These are phyloP conservation scores for Celoporthe dispersa DNA, from an alignment of 2,329 filamentous ascomycete genomes.

Conservation along the genomic window DNA sequence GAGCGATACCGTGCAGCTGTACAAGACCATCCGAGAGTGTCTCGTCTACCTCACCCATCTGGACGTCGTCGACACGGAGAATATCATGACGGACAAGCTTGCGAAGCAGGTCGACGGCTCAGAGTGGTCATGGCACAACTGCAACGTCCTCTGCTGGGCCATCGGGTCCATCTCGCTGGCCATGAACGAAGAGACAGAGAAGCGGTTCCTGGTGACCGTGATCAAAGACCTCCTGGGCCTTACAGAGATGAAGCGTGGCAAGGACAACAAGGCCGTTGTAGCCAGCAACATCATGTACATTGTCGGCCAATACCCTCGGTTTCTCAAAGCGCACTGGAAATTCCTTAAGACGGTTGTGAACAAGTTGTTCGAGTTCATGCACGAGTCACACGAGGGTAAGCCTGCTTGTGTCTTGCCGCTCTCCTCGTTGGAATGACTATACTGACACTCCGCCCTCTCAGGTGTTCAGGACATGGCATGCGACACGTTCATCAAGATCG, in stretches of 20 bases:
- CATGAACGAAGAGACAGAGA: slow-evolving; percentile 99
- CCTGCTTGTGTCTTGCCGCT: background rate
- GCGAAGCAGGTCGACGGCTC: slow-evolving; percentile 90
- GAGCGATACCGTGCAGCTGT: slow-evolving; percentile 97
- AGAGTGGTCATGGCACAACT: slow-evolving; percentile 99
- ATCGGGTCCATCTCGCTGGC: slow-evolving; percentile 98
- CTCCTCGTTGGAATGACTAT: background rate
- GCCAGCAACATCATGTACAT: slow-evolving; percentile 99
- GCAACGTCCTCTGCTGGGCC: slow-evolving; percentile 99
- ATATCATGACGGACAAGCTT: slow-evolving; percentile 99
- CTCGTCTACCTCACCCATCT: slow-evolving; percentile 96
- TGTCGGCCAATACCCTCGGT: slow-evolving; percentile 96
- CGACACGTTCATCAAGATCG: slow-evolving; percentile 99
- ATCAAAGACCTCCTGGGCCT: slow-evolving; percentile 97
- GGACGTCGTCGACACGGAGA: slow-evolving; percentile 95
- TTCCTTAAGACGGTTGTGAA: slow-evolving; percentile 99
- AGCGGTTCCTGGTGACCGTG: slow-evolving; percentile 96
- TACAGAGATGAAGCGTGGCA: slow-evolving; percentile 98
- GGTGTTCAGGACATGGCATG: slow-evolving; percentile 99
- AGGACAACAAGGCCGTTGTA: slow-evolving; percentile 99
- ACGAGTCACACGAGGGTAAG: slow-evolving; percentile 94
- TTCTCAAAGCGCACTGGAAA: slow-evolving; percentile 99
- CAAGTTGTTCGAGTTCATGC: slow-evolving; percentile 99
- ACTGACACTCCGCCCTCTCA: slow-evolving; percentile 42
- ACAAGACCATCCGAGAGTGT: slow-evolving; percentile 98